Conservation (phyloP, 495 filamentous ascomycete genomes). For the Podospora pseudoanserina region DNA sequence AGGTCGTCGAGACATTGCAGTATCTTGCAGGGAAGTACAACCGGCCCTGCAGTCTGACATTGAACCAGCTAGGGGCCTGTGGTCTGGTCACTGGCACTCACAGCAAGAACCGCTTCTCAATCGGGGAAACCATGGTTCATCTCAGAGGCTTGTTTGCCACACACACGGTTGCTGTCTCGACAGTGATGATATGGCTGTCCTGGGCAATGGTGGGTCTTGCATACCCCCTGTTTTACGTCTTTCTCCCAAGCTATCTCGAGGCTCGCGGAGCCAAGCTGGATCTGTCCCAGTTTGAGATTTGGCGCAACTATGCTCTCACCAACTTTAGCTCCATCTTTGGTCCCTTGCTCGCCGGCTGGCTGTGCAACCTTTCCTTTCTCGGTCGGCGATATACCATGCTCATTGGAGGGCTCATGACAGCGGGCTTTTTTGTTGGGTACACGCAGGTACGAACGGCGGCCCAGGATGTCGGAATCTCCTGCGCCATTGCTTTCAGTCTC, state of each 20-base stretch:
- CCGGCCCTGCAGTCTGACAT: constrained; percentile 58
- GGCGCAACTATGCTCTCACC: constrained; percentile 69
- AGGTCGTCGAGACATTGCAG: constrained; percentile 59
- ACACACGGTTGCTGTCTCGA: constrained; percentile 56
- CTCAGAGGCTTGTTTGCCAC: constrained; percentile 62
- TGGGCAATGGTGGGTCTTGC: constrained; percentile 69
- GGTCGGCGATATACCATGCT: constrained; percentile 66
- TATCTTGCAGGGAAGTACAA: constrained; percentile 60
- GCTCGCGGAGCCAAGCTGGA: constrained; percentile 36
- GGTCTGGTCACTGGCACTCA: constrained; percentile 41
- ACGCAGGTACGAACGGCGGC: constrained; percentile 55
- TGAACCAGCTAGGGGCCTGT: constrained; percentile 56
- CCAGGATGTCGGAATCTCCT: constrained; percentile 64
- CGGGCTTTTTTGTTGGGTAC: constrained; percentile 69
- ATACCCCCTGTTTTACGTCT: constrained; percentile 69
- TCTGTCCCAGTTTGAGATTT: constrained; percentile 51
- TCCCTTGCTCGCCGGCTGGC: constrained; percentile 60
- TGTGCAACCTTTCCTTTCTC: constrained; percentile 55
- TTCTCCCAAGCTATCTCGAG: constrained; percentile 51
- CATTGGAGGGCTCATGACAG: constrained; percentile 56
- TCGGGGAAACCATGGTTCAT: constrained; percentile 53
- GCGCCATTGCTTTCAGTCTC: constrained; percentile 61
- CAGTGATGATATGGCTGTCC: constrained; percentile 61
- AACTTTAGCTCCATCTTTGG: constrained; percentile 63
- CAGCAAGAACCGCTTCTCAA: constrained; percentile 42